A percentile compares a stretch with the other conserved stretches of the same genome.
Conservation (phyloP, 805 yeast species). For the Candida pini region DNA sequence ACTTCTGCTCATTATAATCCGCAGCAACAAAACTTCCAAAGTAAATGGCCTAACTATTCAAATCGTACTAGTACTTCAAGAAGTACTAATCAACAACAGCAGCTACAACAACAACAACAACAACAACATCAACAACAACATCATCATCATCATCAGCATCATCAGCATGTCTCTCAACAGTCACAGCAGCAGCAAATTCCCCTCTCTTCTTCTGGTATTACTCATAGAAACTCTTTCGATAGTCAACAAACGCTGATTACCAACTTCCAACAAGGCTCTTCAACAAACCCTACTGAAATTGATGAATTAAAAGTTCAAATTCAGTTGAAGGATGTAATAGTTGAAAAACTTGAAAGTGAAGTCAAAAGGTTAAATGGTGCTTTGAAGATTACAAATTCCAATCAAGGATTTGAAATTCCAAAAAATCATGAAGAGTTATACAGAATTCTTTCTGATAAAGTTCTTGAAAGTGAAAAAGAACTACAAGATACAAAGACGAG, state of each 20-base stretch:
- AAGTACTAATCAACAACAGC: too few relatives aligned
- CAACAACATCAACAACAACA: constrained; percentile 3
- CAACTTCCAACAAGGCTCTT: not conserved
- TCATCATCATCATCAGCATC: constrained; percentile 2
- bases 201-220: not conserved
- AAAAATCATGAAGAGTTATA: constrained; percentile 29
- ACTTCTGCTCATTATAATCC: too few relatives aligned
- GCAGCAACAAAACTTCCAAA: too few relatives aligned
- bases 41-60: too few relatives aligned
- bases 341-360: constrained; percentile 41
- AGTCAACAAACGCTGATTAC: not conserved
- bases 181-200: not conserved
- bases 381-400: constrained; percentile 35
- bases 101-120: not conserved
- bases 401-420: constrained; percentile 25
- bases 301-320: constrained; percentile 45
- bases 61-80: too few relatives aligned
- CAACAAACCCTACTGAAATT: constrained; percentile 9
- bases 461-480: constrained; percentile 35
- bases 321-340: constrained; percentile 48
- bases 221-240: not conserved
- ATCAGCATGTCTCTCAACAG: not conserved
- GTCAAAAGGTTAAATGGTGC: constrained; percentile 35
- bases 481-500: constrained; percentile 55
- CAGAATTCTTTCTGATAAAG: constrained; percentile 22